Evolutionary conservation across 2,329 filamentous ascomycete genomes (phyloP).

Genomic region (Colletotrichum nymphaeae): DNA sequence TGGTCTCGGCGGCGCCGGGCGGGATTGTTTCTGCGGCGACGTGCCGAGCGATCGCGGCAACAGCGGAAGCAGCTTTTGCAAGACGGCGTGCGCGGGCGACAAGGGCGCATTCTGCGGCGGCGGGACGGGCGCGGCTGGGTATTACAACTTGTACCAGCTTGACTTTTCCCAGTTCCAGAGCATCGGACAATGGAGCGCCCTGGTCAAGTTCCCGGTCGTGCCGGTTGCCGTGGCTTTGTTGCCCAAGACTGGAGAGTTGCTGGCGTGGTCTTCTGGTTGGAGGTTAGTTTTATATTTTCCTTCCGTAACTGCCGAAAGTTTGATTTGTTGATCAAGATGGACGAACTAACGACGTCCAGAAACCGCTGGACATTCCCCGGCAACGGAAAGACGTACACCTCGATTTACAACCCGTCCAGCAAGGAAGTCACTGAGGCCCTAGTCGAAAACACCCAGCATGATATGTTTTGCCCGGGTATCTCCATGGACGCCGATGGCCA

Average conservation of each 20-base stretch:
- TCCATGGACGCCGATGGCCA: slow-evolving; percentile 58
- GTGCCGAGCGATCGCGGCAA: not conserved
- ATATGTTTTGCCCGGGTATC: slow-evolving; percentile 69
- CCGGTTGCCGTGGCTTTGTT: slow-evolving; percentile 45
- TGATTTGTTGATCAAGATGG: not conserved
- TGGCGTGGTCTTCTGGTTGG: slow-evolving; percentile 42
- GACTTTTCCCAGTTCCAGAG: slow-evolving; percentile 9
- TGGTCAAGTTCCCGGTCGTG: slow-evolving; percentile 48
- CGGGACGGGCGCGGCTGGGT: not conserved
- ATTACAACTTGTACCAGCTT: not conserved
- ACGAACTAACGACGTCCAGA: not conserved
- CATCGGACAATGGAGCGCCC: slow-evolving; percentile 46
- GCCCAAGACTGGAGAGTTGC: slow-evolving; percentile 37
- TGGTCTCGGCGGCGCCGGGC: not conserved
- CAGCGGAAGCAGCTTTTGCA: not conserved
- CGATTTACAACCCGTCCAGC: slow-evolving; percentile 19
- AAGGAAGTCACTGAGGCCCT: slow-evolving; percentile 40
- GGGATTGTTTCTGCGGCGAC: not conserved
- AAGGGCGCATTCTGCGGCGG: not conserved
- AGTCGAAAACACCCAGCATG: slow-evolving; percentile 55
- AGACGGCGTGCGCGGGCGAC: not conserved
- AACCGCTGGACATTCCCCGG: slow-evolving; percentile 16
- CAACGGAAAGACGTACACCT: not conserved
- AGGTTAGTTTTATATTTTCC: not conserved
- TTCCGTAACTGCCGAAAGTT: not conserved